phyloP scores from a whole-genome alignment of 768 basidiomycete genomes.

The Russula vinacea region DNA sequence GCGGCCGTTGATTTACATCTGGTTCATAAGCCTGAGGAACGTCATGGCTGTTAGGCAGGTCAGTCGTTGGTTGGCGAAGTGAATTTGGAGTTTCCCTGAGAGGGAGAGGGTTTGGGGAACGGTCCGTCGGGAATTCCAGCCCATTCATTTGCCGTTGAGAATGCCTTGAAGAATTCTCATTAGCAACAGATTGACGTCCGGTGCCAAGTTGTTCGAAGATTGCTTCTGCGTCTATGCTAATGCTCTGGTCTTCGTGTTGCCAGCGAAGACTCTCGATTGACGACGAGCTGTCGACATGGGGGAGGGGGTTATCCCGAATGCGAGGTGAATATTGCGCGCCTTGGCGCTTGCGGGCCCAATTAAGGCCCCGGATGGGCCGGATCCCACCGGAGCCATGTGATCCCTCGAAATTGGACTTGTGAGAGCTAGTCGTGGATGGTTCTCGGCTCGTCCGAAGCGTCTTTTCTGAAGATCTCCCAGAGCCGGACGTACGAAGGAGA shows the following conservation, averaged over 20 bases:
- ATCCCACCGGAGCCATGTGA: slow-evolving; percentile 5
- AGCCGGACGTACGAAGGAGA: neutral
- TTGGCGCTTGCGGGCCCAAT: slow-evolving; percentile 31
- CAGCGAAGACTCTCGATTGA: slow-evolving; percentile 28
- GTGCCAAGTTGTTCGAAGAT: slow-evolving; percentile 25
- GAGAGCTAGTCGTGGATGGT: neutral
- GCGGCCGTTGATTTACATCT: slow-evolving; percentile 1
- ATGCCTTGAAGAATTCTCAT: neutral
- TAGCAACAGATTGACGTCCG: neutral
- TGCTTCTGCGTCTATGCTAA: slow-evolving; percentile 24
- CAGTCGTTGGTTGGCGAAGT: neutral
- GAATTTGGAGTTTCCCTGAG: neutral
- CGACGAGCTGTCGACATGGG: slow-evolving; percentile 20
- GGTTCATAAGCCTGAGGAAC: neutral
- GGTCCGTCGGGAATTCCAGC: neutral
- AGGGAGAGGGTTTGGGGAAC: neutral
- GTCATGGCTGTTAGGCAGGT: neutral
- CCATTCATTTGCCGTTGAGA: slow-evolving; percentile 12
- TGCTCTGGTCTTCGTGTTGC: slow-evolving; percentile 14
- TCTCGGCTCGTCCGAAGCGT: neutral
- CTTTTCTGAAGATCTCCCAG: neutral
- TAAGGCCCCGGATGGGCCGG: slow-evolving; percentile 8
- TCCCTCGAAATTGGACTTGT: neutral
- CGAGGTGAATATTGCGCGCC: slow-evolving; percentile 35
- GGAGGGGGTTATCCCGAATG: slow-evolving; percentile 19